Evolutionary conservation across 768 basidiomycete genomes (phyloP), one percentile per base, ranked within the genome.

Genomic region (Podaxis pistillaris): DNA sequence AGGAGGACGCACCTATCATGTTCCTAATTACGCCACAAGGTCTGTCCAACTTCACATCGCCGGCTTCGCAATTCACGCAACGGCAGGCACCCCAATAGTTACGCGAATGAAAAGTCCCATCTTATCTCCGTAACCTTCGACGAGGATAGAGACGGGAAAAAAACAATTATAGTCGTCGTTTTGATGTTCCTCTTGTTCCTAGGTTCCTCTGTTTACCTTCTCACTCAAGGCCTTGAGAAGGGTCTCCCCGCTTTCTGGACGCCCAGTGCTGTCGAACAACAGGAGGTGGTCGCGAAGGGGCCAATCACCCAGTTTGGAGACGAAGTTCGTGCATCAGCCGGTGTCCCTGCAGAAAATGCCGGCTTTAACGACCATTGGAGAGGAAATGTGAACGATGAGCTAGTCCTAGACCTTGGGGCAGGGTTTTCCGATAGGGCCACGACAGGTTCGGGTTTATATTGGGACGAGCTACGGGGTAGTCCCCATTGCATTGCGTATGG

Each of bases 11-110:
- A 78, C 75, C 36, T 78, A 78, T 64, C 76, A 78, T 67, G 71
- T 78, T 54, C 75, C 76, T 36, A 78, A 78, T 61, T 76, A 76
- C 63, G 76, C 75, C 26, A 78, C 76, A 62, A 78, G 75, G 76
- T 75, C 41, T 49, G 71, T 63, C 44, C 47, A 59, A 55, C 53
- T 57, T 55, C 49, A 41, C 30, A 44, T 37, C 30, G 17, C 12
- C 63, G 51, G 28, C 54, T 50, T 58, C 49, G 50, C 49, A 63
- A 46, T 51, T 62, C 61, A 64, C 56, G 60, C 50, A 60, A 55
- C 37, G 46, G 36, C 53, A 53, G 56, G 58, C 12, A 49, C 56
- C 46, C 38, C 5, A 28, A 28, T 55, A 78, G 76, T 64, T 78
- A 78, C 63, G 75, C 76, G 50, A 78, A 75, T 58, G 75, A 78